Evolutionary conservation across 805 yeast genomes (phyloP).

Genomic region (Candida gorgasii): DNA sequence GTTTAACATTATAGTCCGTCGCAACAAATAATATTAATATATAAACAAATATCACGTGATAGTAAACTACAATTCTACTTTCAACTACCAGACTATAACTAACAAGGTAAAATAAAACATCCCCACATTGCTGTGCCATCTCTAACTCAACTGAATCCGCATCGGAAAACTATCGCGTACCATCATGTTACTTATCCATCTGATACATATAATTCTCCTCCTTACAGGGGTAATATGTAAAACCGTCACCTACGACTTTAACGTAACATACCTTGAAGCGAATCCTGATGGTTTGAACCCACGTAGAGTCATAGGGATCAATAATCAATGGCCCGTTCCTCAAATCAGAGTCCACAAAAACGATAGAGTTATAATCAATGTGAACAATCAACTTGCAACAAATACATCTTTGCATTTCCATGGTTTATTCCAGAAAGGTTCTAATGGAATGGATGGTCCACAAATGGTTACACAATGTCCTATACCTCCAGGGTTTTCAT

Average conservation of each 20-base stretch:
- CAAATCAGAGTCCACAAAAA: slow-evolving; percentile 35
- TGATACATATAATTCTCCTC: background rate
- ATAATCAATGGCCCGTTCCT: slow-evolving; percentile 49
- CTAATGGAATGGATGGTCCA: slow-evolving; percentile 47
- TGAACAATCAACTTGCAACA: slow-evolving; percentile 34
- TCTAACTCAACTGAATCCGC: background rate
- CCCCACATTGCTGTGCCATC: no score
- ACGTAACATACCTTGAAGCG: slow-evolving; percentile 39
- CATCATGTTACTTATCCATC: background rate
- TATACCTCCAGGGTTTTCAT: slow-evolving; percentile 38
- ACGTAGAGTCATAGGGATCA: slow-evolving; percentile 59
- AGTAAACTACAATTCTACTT: no score
- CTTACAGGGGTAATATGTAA: slow-evolving; percentile 9
- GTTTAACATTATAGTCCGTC: no score
- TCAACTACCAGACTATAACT: no score
- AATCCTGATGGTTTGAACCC: slow-evolving; percentile 59
- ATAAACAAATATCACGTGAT: no score
- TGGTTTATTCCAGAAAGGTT: slow-evolving; percentile 42
- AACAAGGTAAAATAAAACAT: no score
- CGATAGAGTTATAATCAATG: slow-evolving; percentile 42
- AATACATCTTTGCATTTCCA: slow-evolving; percentile 47
- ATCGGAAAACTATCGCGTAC: background rate
- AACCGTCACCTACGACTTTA: slow-evolving; percentile 37
- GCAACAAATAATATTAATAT: no score
- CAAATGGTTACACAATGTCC: slow-evolving; percentile 50